Evolutionary conservation across 495 filamentous ascomycete genomes (phyloP).

Genomic region (Daldinia concentrica): DNA sequence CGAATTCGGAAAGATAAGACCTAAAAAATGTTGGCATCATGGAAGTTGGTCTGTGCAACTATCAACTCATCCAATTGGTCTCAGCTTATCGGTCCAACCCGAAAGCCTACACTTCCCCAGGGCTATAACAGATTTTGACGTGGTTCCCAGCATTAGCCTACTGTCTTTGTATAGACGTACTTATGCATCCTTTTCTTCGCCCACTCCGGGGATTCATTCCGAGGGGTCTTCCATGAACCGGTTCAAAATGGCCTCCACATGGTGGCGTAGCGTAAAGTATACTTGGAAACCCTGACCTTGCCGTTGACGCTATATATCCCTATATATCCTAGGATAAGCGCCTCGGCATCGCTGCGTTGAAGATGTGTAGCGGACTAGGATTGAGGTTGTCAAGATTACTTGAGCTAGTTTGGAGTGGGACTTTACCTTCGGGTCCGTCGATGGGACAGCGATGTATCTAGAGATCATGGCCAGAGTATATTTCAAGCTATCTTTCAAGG

Average conservation of each 20-base stretch:
- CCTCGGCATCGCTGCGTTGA: background rate
- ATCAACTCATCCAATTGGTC: no score
- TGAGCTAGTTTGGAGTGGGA: slow-evolving; percentile 15
- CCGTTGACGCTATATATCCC: background rate
- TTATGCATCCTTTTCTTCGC: background rate
- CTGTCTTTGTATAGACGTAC: no score
- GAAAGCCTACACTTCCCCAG: no score
- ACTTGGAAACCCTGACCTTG: slow-evolving; percentile 28
- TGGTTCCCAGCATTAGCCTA: no score
- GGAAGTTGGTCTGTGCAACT: no score
- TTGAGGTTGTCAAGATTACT: background rate
- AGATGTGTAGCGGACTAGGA: background rate
- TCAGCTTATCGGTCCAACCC: no score
- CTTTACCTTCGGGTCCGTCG: slow-evolving; percentile 30
- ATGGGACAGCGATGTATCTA: slow-evolving; percentile 1
- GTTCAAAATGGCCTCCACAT: slow-evolving; percentile 4
- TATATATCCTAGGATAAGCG: background rate
- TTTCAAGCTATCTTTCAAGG: background rate
- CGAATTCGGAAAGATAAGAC: no score
- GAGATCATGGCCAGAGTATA: background rate
- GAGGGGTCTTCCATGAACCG: background rate
- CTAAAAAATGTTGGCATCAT: no score
- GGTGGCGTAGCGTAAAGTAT: slow-evolving; percentile 37
- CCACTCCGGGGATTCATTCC: background rate
- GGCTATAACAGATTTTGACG: no score